Base-by-base conservation (phyloP, 257 asterid genomes). In the Leptodermis oblonga region DNA sequence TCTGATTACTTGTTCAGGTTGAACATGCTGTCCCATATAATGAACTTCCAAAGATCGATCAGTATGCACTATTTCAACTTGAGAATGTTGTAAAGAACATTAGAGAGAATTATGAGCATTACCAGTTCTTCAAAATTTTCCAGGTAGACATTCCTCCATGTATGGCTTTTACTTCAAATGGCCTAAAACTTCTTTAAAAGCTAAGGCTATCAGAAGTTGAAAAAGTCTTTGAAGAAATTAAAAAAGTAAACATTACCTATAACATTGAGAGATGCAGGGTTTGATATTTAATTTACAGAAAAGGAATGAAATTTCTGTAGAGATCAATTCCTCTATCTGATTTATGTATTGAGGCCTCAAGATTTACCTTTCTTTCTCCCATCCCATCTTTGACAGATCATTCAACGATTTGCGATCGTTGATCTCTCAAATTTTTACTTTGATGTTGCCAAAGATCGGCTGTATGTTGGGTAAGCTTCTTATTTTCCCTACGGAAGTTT, bases 401-500 rank as follows among this genome's bases (percentile, higher is more conserved):
- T 90, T 84, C 99, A 93, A 78, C 88, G 99, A 28, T 93, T 88
- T 83, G 96, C 81, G 43, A 90, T 89, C 1, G 90, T 93, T 70
- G 97, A 93, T 82, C 99, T 90, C 82, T 93, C 99, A 62, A 93
- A 88, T 77, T 93, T 93, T 82, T 93, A 93, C 85, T 79, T 93
- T 73, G 99, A 93, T 74, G 95, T 87, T 52, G 96, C 96, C 67
- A 93, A 93, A 85, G 97, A 93, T 73, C 93, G 99, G 71, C 97
- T 93, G 53, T 93, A 93, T 68, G 97, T 90, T 31, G 99, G 99
- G 99, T 93, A 80, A 77, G 87, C 62, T 69, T 70, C 45, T 72
- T 34, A 22, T 72, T 36, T 52, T 39, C 65, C 33, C 54, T 42
- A 34, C 68, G 61, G 71, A 53, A 25, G 12, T 20, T 59, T 18